Base-by-base conservation (phyloP, 1,284 basidiomycete genomes). In the Trichosporon asahii region DNA sequence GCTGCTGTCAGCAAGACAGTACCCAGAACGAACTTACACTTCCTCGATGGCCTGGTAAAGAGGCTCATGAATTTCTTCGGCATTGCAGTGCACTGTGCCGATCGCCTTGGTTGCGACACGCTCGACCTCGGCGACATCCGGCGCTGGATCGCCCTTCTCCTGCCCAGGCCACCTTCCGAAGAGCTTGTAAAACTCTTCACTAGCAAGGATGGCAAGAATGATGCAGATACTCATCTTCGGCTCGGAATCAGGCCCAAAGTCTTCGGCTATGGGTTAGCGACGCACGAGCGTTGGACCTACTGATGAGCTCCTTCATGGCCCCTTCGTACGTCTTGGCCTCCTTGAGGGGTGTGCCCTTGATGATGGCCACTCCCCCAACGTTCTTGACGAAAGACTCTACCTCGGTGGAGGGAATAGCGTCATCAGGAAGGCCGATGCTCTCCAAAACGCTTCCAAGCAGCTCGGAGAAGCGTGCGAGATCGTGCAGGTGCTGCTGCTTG, bases 331-430 rank as follows among this genome's bases (percentile, higher is more conserved):
- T 80, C 70, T 90, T 88, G 37, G 91, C 84, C 2, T 85, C 81
- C 44, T 88, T 88, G 85, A 90, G 89, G 61, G 85, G 87, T 73
- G 86, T 87, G 0, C 95, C 95, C 40, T 89, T 86, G 70, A 98
- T 84, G 0, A 97, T 84, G 71, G 89, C 89, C 18, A 98, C 82
- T 15, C 89, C 92, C 79, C 93, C 93, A 0, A 91, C 88, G 76
- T 98, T 96, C 86, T 92, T 95, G 64, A 96, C 91, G 79, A 99
- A 99, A 7, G 87, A 85, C 76, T 93, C 91, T 3, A 97, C 85
- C 74, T 86, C 85, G 8, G 84, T 82, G 2, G 80, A 77, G 0
- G 78, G 79, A 60, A 93, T 80, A 0, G 84, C 85, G 49, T 89
- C 80, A 21, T 68, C 71, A 0, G 77, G 73, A 11, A 83, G 67